Evolutionary conservation across 352 stramenopile species (phyloP), one percentile per base, ranked within the genome.

Genomic region (Pythium periplocum): DNA sequence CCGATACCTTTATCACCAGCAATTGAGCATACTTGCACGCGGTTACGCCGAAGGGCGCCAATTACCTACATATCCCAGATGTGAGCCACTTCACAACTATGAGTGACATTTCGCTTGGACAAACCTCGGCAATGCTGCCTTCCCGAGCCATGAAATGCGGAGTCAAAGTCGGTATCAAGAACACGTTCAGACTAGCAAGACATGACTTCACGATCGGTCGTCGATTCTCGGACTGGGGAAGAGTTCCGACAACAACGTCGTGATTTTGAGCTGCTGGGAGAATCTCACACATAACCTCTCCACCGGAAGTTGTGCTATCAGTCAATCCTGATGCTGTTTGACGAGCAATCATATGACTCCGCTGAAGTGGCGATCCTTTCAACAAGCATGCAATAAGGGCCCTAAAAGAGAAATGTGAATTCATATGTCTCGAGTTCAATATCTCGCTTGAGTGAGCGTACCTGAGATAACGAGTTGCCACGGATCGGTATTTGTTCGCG

Each of bases 131-230:
- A 12, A 87, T 69, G 37, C 67, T 55, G 6, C 53, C 37, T 43
- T 90, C 77, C 53, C 76, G 56, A 17, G 72, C 66, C 42, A 85
- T 64, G 61, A 85, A 84, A 51, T 73, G 65, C 2, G 75, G 59
- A 49, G 79, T 63, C 9, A 86, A 53, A n/a, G 78, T 64, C 12
- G 76, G 79, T 39, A 87, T 83, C 43, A 84, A 73, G 38, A 67
- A 56, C 6, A 66, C 65, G 46, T 73, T 79, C 4, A 90, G 48
- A 32, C 64, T 60, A 10, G 59, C 49, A 4, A 78, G 57, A 31
- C 59, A 61, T 40, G 64, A 58, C 34, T 51, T 68, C 11, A 65
- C 51, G 32, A 52, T 26, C 17, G 17, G 17, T 26, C 17, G 17
- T 26, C 17, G 17, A 26, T 26, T 26, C 17, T 26, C 17, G 17